These are phyloP conservation scores for Colletotrichum horii DNA, from an alignment of 2,329 filamentous ascomycete genomes.

Conservation along the genomic window DNA sequence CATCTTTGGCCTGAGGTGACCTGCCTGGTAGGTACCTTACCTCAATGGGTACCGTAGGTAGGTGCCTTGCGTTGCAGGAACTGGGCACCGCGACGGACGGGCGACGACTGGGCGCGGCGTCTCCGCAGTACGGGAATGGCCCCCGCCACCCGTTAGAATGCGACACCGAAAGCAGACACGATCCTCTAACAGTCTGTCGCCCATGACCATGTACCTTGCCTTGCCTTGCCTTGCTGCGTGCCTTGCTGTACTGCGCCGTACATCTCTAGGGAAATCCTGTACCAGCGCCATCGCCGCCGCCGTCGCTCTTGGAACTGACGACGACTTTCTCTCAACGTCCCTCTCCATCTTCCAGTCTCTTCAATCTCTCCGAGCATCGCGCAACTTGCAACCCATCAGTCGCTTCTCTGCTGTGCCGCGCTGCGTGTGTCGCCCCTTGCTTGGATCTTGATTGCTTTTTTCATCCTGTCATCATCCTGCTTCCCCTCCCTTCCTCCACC, in stretches of 20 bases:
- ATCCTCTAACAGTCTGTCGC: neutral
- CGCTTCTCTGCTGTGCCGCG: neutral
- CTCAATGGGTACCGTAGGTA: no score
- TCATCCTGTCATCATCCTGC: neutral
- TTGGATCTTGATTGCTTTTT: neutral
- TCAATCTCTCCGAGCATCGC: neutral
- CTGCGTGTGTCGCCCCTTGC: neutral
- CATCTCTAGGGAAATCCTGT: neutral
- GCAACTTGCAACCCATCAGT: neutral
- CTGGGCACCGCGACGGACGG: neutral
- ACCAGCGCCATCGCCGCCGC: neutral
- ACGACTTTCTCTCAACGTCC: neutral
- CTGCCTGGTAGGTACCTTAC: neutral
- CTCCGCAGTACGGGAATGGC: conserved; percentile 8
- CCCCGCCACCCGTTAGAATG: conserved; percentile 16
- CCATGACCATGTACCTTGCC: neutral
- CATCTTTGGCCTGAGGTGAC: neutral
- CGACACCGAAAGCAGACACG: neutral
- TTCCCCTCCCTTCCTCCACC: neutral
- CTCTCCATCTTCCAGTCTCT: neutral
- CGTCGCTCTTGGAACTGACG: neutral
- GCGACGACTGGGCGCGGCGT: neutral
- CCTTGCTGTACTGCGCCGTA: neutral
- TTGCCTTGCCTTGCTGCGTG: neutral
- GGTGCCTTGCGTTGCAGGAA: no score